phyloP scores from a whole-genome alignment of 140 eudicot genomes.

The Oenanthe javanica region DNA sequence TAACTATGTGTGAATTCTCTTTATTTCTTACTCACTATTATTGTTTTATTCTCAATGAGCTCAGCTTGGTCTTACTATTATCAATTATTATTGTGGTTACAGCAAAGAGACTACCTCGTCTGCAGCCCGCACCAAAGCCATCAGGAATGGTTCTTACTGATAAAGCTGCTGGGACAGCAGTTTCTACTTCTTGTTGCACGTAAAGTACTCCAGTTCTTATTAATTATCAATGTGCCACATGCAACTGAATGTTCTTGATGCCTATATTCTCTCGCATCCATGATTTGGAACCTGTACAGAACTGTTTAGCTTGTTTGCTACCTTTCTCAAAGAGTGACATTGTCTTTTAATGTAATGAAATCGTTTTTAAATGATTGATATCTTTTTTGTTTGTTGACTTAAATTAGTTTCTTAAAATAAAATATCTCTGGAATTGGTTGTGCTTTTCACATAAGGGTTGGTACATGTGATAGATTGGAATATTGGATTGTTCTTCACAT shows the following conservation, averaged over 20 bases:
- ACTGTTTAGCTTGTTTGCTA: neutral
- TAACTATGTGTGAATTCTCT: neutral
- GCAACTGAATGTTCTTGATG: neutral
- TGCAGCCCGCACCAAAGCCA: conserved; percentile 33
- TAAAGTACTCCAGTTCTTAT: conserved; percentile 7
- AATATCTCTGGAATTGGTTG: neutral
- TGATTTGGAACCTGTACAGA: neutral
- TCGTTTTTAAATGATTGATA: neutral
- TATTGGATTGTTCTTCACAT: too few relatives aligned
- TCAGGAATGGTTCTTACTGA: conserved; percentile 42
- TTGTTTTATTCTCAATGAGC: neutral
- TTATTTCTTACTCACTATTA: neutral
- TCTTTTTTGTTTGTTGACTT: neutral
- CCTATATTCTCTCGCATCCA: neutral
- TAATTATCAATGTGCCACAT: neutral
- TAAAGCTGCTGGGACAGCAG: conserved; percentile 25
- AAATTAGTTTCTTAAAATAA: neutral
- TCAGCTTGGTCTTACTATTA: neutral
- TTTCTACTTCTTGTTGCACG: conserved; percentile 31
- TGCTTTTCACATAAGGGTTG: neutral
- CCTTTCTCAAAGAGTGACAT: neutral
- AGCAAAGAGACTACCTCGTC: conserved; percentile 38
- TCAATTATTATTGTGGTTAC: neutral
- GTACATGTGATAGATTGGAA: neutral
- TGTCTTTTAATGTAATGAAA: neutral